Evolutionary conservation across 495 filamentous ascomycete genomes (phyloP).

Genomic region (Xylaria sp.): DNA sequence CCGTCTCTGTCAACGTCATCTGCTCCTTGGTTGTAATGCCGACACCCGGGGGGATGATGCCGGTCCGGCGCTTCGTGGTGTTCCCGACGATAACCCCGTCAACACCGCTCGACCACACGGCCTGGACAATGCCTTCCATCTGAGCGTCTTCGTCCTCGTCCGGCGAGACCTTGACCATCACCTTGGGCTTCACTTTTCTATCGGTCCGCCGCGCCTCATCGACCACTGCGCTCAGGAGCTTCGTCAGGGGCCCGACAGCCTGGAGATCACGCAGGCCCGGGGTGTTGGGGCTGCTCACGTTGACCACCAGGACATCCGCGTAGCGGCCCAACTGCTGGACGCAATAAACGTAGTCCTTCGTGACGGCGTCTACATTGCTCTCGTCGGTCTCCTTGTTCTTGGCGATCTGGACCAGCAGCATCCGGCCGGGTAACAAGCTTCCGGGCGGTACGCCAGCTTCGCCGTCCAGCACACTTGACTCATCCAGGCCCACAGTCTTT

Average conservation of each 20-base stretch:
- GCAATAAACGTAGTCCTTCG: conserved; percentile 84
- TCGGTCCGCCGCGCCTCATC: conserved; percentile 70
- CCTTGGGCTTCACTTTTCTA: conserved; percentile 75
- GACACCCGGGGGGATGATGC: conserved; percentile 68
- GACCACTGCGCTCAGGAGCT: conserved; percentile 82
- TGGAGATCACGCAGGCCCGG: conserved; percentile 88
- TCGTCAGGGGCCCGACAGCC: conserved; percentile 77
- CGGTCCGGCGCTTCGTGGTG: conserved; percentile 83
- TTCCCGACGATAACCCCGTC: conserved; percentile 98
- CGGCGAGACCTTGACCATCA: conserved; percentile 97
- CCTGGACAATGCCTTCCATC: conserved; percentile 84
- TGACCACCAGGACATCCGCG: conserved; percentile 94
- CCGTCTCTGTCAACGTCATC: conserved; percentile 71
- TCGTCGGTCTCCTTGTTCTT: conserved; percentile 94
- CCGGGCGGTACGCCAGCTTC: conserved; percentile 70
- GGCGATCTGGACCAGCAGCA: conserved; percentile 94
- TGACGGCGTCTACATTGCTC: conserved; percentile 81
- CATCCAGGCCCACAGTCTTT: conserved; percentile 69
- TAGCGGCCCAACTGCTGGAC: conserved; percentile 81
- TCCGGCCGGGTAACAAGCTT: conserved; percentile 71
- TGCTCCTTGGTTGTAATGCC: conserved; percentile 71
- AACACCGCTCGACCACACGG: conserved; percentile 82
- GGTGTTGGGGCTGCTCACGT: conserved; percentile 95
- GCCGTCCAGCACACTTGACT: conserved; percentile 75
- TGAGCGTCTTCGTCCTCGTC: conserved; percentile 87